Conservation (phyloP, 1,139 yeast genomes). For the Meyerozyma smithsonii region DNA sequence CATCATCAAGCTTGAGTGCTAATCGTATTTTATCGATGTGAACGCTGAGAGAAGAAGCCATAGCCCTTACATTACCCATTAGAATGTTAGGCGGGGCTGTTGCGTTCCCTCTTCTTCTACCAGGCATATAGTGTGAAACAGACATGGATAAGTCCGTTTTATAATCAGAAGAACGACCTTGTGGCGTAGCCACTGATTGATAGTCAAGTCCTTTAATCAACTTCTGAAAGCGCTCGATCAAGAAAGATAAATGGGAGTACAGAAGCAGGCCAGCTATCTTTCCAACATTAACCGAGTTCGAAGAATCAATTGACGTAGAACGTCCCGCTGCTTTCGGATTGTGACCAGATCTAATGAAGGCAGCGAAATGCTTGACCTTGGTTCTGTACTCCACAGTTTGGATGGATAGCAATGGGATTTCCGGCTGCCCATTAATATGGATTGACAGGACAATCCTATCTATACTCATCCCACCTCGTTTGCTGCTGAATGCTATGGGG, state of each 20-base stretch:
- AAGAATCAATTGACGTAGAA: background rate
- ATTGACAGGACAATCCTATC: conserved; percentile 18
- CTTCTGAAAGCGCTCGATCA: background rate
- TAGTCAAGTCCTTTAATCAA: background rate
- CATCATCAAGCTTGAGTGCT: background rate
- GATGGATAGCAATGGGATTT: background rate
- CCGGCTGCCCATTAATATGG: background rate
- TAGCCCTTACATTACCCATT: background rate
- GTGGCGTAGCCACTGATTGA: background rate
- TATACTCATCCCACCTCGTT: conserved; percentile 25
- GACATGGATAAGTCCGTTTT: background rate
- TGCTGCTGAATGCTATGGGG: conserved; percentile 36
- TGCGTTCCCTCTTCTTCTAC: conserved; percentile 1
- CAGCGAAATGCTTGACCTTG: background rate
- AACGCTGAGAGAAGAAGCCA: background rate
- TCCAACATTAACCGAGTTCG: background rate
- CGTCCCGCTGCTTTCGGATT: background rate
- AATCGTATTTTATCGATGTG: background rate
- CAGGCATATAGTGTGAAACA: background rate
- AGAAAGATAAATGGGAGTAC: background rate
- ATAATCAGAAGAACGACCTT: background rate
- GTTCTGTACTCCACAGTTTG: background rate
- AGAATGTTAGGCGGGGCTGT: background rate
- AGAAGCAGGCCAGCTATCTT: background rate
- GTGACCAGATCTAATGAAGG: background rate